Evolutionary conservation across 164 flowering plant species (phyloP).

Genomic region (Aristolochia fimbriata): DNA sequence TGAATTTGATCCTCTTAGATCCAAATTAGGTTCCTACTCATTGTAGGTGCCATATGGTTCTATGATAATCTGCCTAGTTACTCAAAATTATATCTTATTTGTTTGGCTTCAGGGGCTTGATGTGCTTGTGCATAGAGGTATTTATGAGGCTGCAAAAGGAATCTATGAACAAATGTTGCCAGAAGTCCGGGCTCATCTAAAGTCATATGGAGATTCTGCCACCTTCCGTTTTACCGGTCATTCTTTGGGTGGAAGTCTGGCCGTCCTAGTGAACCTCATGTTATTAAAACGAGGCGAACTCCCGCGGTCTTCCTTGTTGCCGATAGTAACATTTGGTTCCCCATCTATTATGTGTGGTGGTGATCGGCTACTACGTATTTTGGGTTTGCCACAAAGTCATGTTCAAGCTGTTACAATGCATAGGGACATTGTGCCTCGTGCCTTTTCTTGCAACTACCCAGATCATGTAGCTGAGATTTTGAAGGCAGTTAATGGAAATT

Average conservation of each 20-base stretch:
- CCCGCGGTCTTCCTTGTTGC: conserved; percentile 68
- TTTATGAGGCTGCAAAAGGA: conserved; percentile 97
- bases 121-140: conserved; percentile 89
- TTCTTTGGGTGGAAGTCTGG: conserved; percentile 94
- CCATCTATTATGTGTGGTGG: conserved; percentile 95
- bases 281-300: conserved; percentile 73
- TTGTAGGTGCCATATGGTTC: neutral
- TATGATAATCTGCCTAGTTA: neutral
- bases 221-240: conserved; percentile 95
- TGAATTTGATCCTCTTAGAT: too few relatives aligned
- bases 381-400: conserved; percentile 75
- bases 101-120: conserved; percentile 52
- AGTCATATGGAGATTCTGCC: conserved; percentile 50
- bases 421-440: conserved; percentile 94
- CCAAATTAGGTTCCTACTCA: too few relatives aligned
- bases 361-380: conserved; percentile 52
- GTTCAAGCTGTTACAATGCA: conserved; percentile 77
- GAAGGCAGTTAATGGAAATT: conserved; percentile 79
- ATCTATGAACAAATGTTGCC: conserved; percentile 91
- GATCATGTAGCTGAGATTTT: conserved; percentile 74
- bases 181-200: conserved; percentile 62
- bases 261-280: conserved; percentile 81
- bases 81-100: neutral
- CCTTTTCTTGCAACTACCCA: conserved; percentile 87
- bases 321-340: conserved; percentile 91